These are phyloP conservation scores for Coemansia sp. DNA, from an alignment of 192 early-diverging fungal species.

Conservation along the genomic window DNA sequence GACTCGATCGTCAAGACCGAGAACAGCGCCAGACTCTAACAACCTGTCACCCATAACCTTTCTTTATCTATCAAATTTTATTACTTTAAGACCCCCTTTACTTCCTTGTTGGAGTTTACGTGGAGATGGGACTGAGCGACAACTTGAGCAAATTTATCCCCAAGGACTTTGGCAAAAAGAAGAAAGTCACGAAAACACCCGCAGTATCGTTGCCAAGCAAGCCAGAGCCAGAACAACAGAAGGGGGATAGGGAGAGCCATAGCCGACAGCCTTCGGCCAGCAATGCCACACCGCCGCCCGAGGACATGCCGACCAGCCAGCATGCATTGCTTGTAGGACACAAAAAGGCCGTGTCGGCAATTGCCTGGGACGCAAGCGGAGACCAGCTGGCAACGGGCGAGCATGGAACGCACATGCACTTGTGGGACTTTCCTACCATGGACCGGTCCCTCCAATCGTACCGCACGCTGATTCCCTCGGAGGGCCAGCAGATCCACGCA, in stretches of 20 bases:
- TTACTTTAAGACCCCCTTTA: no score
- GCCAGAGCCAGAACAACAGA: no score
- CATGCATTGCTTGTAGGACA: slow-evolving; percentile 18
- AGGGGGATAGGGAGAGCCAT: no score
- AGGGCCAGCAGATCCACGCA: slow-evolving; percentile 80
- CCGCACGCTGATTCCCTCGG: slow-evolving; percentile 73
- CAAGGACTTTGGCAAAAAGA: slow-evolving; percentile 53
- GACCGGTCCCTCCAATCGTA: slow-evolving; percentile 71
- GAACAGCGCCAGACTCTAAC: slow-evolving; percentile 33
- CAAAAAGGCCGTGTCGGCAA: slow-evolving; percentile 56
- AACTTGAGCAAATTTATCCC: slow-evolving; percentile 50
- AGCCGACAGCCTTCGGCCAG: no score
- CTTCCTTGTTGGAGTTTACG: no score
- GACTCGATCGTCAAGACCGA: slow-evolving; percentile 71
- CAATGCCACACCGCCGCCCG: not conserved
- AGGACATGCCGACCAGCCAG: slow-evolving; percentile 4
- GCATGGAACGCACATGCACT: slow-evolving; percentile 74
- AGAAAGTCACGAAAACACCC: slow-evolving; percentile 5
- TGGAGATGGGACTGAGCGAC: slow-evolving; percentile 46
- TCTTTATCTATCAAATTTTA: no score
- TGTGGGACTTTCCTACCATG: slow-evolving; percentile 96
- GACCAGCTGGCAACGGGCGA: slow-evolving; percentile 74
- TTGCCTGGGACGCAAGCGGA: slow-evolving; percentile 82
- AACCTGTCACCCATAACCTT: no score
- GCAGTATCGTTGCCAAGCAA: no score